Base-by-base conservation (phyloP, 1,284 basidiomycete genomes). In the Malassezia japonica region DNA sequence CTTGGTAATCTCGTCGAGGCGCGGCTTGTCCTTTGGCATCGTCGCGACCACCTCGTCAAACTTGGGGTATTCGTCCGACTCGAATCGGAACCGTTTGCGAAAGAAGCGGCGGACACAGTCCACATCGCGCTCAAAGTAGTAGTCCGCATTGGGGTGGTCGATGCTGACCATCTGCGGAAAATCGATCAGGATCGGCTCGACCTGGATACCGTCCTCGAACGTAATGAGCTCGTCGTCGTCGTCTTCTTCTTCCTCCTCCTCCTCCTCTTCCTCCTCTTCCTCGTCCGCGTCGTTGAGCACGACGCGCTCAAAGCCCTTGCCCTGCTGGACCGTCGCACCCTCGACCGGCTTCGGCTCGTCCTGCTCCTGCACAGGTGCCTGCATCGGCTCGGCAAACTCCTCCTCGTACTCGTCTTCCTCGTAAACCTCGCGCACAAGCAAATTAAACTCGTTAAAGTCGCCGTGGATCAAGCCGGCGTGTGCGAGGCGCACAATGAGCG, bases 151-250 rank as follows among this genome's bases (percentile, higher is more conserved):
- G 66, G 83, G 82, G 68, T 99, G 92, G 42, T 90, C 86, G 31
- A 87, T 92, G 78, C 86, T 90, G 74, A 98, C 87, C 92, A 98
- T 96, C 77, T 99, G 92, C 2, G 92, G 92, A 72, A 99, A 99
- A 76, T 99, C 94, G 63, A 99, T 98, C 29, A 99, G 82, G 47
- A 96, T 77, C 5, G 92, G 87, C 63, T 89, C 83, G 7, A 87
- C 65, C 48, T 60, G 83, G 10, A 60, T 80, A 28, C 88, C 79
- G 57, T 85, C 82, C 61, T 87, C 86, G 46, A 91, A 76, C 64
- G 84, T 82, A 48, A 86, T 50, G 5, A 35, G 34, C 6, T 55
- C 50, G 13, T 48, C 46, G 25, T 54, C 56, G 5, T 54, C 48
- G 7, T 62, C 53, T 0, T 60, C 55, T 10, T 61, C 57, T 6